Percentiles rank a stretch among this genome's conserved stretches.
phyloP scores from a whole-genome alignment of 108 stramenopile genomes.

The Cyclotella cryptica region DNA sequence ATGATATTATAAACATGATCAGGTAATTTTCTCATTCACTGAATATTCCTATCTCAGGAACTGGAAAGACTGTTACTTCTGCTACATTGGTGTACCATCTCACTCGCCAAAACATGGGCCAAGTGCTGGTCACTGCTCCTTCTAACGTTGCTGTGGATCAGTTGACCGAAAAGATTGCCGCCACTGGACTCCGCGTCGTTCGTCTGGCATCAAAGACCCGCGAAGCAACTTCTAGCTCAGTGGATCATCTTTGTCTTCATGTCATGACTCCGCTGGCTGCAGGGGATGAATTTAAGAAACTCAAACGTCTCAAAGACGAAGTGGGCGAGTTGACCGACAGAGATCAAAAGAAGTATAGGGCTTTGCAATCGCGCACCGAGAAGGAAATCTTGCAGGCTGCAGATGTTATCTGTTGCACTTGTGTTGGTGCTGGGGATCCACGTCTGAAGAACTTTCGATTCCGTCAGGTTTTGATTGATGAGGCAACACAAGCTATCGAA shows the following conservation, averaged over 20 bases:
- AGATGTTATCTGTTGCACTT: conserved; percentile 99
- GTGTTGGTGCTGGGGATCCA: conserved; percentile 97
- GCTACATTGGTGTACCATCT: conserved; percentile 98
- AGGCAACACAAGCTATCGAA: conserved; percentile 99
- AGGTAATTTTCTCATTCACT: too few relatives aligned
- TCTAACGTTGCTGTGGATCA: conserved; percentile 99
- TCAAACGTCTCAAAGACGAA: conserved; percentile 93
- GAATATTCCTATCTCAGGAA: conserved; percentile 21
- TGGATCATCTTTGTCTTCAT: conserved; percentile 94
- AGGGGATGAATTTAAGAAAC: conserved; percentile 92
- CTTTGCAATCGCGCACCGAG: conserved; percentile 82
- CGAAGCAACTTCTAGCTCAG: conserved; percentile 84
- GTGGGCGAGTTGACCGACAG: conserved; percentile 92
- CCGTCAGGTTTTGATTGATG: conserved; percentile 98
- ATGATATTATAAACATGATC: neutral
- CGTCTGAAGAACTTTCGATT: conserved; percentile 96
- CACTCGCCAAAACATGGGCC: conserved; percentile 93
- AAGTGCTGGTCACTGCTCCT: conserved; percentile 97
- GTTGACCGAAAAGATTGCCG: conserved; percentile 96
- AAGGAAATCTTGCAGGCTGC: conserved; percentile 97
- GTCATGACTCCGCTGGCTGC: conserved; percentile 88
- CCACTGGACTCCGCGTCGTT: conserved; percentile 95
- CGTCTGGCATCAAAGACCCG: conserved; percentile 95
- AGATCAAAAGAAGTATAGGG: conserved; percentile 92
- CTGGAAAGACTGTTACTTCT: conserved; percentile 97